Base-by-base conservation (phyloP, 179 eudicot species). In the Drosera spatulata region DNA sequence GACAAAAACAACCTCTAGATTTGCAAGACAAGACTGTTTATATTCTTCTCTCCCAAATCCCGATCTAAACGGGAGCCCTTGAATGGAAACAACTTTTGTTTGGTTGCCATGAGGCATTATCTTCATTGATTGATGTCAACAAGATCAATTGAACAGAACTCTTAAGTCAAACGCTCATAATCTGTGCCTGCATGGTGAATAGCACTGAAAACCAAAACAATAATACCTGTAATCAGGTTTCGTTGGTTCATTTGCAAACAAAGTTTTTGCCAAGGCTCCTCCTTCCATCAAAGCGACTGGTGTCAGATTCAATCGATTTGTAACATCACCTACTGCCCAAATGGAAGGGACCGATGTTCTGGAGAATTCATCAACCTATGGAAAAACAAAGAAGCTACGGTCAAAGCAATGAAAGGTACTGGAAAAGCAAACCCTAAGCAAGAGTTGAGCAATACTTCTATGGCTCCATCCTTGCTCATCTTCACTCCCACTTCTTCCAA, bases 211-310 rank as follows among this genome's bases (percentile, higher is more conserved):
- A 49, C 33, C 55, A 55, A 40, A 39, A 49, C 37, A 49, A 5
- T 52, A 50, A 38, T 67, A 91, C 98, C 95, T 79, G 56, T 83
- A 79, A 76, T 93, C 90, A 55, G 99, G 95, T 83, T 84, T 89
- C 71, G 97, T 86, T 39, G 93, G 99, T 66, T 84, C 83, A 81
- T 86, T 81, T 41, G 66, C 85, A 72, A 91, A 91, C 13, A 91
- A 47, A 45, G 96, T 93, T 75, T 86, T 86, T 66, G 99, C 95
- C 73, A 93, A 57, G 67, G 99, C 95, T 53, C 66, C 81, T 70
- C 99, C 97, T 72, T 89, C 99, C 99, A 93, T 93, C 78, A 93
- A 82, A 64, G 98, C 98, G 82, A 91, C 98, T 56, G 98, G 98
- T 55, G 98, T 91, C 75, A 91, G 66, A 75, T 91, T 91, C 52